Evolutionary conservation across 176 grass and related monocot genomes (phyloP).

Genomic region (Bolboschoenus planiculmis): DNA sequence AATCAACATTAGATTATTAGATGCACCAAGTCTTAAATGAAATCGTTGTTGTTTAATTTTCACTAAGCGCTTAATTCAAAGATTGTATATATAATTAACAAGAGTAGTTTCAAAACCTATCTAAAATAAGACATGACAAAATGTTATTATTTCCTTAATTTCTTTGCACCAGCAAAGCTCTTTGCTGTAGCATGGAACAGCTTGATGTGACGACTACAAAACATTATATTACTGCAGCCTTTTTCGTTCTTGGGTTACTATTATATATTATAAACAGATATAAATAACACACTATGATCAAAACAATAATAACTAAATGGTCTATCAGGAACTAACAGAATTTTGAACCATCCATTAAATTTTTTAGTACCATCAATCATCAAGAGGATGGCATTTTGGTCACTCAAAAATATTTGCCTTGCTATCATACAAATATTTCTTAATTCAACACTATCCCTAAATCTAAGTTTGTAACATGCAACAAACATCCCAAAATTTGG

Average conservation of each 20-base stretch:
- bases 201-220: not conserved
- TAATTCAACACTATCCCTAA: not conserved
- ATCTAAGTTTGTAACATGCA: not conserved
- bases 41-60: not conserved
- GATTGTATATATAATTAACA: too few species aligned
- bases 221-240: not conserved
- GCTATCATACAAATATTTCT: not conserved
- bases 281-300: not conserved
- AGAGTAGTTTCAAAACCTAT: not conserved
- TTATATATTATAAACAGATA: not conserved
- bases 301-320: not conserved
- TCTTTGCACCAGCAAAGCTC: not conserved
- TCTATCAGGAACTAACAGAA: not conserved
- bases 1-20: not conserved
- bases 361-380: not conserved
- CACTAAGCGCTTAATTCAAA: not conserved
- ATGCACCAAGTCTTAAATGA: not conserved
- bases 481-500: not conserved
- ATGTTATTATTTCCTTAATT: not conserved
- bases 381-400: not conserved
- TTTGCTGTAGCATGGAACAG: not conserved
- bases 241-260: not conserved
- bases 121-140: not conserved
- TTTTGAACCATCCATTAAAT: not conserved
- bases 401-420: not conserved